These are phyloP conservation scores for Cardamine occulta DNA, from an alignment of 345 rosid genomes.

Conservation along the genomic window DNA sequence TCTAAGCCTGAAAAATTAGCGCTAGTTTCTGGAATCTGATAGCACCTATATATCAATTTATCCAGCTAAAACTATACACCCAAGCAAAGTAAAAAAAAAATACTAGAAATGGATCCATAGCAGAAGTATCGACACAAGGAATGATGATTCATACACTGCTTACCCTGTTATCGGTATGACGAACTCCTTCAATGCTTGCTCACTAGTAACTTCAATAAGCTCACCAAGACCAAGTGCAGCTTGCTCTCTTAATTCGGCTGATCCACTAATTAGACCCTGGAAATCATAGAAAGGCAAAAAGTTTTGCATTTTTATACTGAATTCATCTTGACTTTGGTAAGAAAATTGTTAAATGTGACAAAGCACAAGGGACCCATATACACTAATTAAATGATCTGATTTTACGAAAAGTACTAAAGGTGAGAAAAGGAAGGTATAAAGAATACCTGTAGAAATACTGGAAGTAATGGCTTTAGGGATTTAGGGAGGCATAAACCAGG, in stretches of 20 bases:
- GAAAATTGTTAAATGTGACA: neutral
- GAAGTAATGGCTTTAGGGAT: conserved; percentile 95
- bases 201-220: conserved; percentile 96
- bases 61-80: conserved; percentile 24
- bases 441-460: conserved; percentile 84
- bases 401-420: neutral
- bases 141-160: conserved; percentile 36
- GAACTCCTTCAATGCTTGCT: conserved; percentile 79
- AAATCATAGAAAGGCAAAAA: conserved; percentile 4
- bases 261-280: conserved; percentile 89
- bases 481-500: conserved; percentile 93
- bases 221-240: conserved; percentile 98
- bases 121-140: conserved; percentile 20
- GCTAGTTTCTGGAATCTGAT: conserved; percentile 2
- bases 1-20: neutral
- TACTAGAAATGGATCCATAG: neutral
- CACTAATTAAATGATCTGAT: conserved; percentile 8
- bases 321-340: neutral
- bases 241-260: conserved; percentile 93
- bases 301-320: neutral
- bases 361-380: conserved; percentile 11
- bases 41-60: neutral
- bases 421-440: conserved; percentile 22
- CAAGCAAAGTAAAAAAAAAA: conserved; percentile 9
- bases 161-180: conserved; percentile 99